phyloP scores from a whole-genome alignment of 306 rosid species.

The Gynostemma pentaphyllum region DNA sequence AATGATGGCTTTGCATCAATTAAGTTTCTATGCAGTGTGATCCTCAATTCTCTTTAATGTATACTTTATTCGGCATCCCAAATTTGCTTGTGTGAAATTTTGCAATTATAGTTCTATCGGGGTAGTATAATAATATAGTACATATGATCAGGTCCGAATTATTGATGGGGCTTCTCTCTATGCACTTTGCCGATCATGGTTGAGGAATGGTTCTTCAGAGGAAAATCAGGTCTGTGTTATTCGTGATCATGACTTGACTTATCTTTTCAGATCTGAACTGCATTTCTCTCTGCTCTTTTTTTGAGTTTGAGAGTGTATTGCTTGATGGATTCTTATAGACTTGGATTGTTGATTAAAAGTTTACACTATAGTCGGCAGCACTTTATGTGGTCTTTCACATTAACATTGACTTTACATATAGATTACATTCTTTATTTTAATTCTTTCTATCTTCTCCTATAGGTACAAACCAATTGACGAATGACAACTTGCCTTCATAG shows the following conservation, averaged over 20 bases:
- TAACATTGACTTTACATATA: neutral
- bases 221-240: constrained; percentile 49
- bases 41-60: neutral
- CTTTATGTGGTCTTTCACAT: neutral
- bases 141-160: constrained; percentile 50
- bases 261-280: neutral
- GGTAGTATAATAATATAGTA: constrained; percentile 12
- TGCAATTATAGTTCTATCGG: constrained; percentile 1
- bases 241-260: neutral
- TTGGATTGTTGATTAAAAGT: neutral
- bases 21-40: neutral
- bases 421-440: neutral
- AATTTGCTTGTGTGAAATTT: neutral
- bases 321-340: neutral
- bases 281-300: neutral
- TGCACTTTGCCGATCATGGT: constrained; percentile 83
- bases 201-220: constrained; percentile 59
- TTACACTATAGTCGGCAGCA: neutral
- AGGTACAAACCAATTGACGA: neutral
- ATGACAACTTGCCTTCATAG: neutral
- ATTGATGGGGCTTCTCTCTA: constrained; percentile 70
- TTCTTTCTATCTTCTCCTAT: neutral
- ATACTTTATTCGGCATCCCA: neutral
- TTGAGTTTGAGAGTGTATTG: neutral
- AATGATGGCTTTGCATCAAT: neutral